phyloP scores from a whole-genome alignment of 2,329 filamentous ascomycete genomes.

The Arthrobotrys conoides region DNA sequence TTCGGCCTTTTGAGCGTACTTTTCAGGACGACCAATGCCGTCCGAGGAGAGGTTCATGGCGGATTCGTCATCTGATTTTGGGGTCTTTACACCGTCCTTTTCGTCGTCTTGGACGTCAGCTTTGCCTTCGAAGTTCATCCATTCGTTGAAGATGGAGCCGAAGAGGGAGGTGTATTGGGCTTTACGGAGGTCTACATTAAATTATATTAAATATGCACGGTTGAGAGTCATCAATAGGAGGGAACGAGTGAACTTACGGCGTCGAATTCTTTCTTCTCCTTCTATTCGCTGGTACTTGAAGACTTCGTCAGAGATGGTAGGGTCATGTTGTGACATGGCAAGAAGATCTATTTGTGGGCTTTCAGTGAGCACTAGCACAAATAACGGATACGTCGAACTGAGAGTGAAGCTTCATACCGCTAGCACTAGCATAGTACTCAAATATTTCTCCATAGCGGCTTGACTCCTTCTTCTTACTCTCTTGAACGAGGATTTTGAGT shows the following conservation, averaged over 20 bases:
- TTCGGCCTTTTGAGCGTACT: slow-evolving; percentile 49
- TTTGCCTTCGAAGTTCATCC: slow-evolving; percentile 59
- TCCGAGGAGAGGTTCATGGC: slow-evolving; percentile 19
- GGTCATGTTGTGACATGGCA: slow-evolving; percentile 34
- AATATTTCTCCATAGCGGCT: slow-evolving; percentile 9
- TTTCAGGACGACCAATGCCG: slow-evolving; percentile 40
- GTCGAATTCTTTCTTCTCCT: slow-evolving; percentile 31
- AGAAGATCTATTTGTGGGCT: slow-evolving; percentile 45
- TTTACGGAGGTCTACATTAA: slow-evolving; percentile 38
- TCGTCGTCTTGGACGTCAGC: slow-evolving; percentile 37
- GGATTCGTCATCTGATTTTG: slow-evolving; percentile 53
- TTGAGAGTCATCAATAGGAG: too few species aligned
- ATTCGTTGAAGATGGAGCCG: slow-evolving; percentile 58
- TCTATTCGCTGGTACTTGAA: slow-evolving; percentile 39
- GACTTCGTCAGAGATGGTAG: slow-evolving; percentile 46
- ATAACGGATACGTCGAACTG: too few species aligned
- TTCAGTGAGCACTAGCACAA: too few species aligned
- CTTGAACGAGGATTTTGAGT: slow-evolving; percentile 38
- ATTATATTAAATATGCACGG: too few species aligned
- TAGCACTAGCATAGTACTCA: slow-evolving; percentile 18
- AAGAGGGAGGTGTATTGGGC: slow-evolving; percentile 54
- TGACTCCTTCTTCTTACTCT: slow-evolving; percentile 24
- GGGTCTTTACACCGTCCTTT: slow-evolving; percentile 47
- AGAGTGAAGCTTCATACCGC: slow-evolving; percentile 6
- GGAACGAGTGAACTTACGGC: slow-evolving; percentile 20